Percentiles rank a stretch among this genome's conserved stretches.
Conservation (phyloP, 2,329 filamentous ascomycete genomes). For the Penicillium hesseltinei region DNA sequence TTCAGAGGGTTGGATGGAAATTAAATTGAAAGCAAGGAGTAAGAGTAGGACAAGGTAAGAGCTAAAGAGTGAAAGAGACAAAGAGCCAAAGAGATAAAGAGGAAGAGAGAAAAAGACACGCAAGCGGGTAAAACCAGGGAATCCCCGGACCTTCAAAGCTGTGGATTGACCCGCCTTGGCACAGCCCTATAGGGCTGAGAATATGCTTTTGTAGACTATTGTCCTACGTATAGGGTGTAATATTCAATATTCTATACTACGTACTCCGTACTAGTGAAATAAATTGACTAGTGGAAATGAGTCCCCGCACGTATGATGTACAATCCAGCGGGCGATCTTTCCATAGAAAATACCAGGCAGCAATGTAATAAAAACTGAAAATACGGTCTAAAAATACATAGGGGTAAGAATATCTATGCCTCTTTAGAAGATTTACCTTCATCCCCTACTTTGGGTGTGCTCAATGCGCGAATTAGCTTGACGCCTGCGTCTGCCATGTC, state of each 20-base stretch:
- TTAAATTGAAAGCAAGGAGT: neutral
- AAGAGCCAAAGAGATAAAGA: neutral
- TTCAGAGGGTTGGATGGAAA: neutral
- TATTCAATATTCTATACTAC: too few relatives aligned
- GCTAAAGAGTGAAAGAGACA: neutral
- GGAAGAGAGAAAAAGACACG: neutral
- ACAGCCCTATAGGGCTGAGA: slow-evolving; percentile 27
- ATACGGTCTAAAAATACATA: neutral
- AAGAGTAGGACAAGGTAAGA: neutral
- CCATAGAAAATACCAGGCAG: neutral
- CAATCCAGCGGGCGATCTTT: neutral
- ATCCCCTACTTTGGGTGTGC: slow-evolving; percentile 23
- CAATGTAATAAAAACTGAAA: neutral
- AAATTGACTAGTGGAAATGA: neutral
- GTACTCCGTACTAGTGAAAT: neutral
- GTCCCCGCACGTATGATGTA: neutral
- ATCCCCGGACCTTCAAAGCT: neutral
- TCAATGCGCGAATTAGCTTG: slow-evolving; percentile 50
- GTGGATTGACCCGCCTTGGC: slow-evolving; percentile 15
- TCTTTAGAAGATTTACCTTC: slow-evolving; percentile 12
- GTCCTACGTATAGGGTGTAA: neutral
- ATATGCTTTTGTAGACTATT: neutral
- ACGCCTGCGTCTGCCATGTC: slow-evolving; percentile 53
- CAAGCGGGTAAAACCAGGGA: slow-evolving; percentile 1
- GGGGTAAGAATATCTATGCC: slow-evolving; percentile 8